Evolutionary conservation across 345 rosid species (phyloP), one percentile per base, ranked within the genome.

Genomic region (Erysimum cheiranthoides): DNA sequence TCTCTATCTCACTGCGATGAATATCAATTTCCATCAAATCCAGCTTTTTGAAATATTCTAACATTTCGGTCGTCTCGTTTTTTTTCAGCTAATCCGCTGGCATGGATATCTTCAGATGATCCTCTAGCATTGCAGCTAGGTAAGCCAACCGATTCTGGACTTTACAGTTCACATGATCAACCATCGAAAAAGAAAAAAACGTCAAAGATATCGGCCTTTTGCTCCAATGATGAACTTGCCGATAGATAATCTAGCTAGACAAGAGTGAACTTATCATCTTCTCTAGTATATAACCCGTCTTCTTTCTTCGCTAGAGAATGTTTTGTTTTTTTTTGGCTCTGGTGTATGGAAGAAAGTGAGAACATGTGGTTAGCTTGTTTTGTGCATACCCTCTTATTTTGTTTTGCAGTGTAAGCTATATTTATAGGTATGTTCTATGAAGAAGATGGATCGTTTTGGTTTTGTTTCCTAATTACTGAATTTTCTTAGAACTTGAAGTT

Each of bases 61-160:
- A 63, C 73, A 64, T 71, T 39, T 77, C 9, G 4, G 32, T 71
- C 5, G 10, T 71, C 10, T 75, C 32, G 65, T 57, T 77, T 68
- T 45, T 9, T 27, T 66, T 70, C 84, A 87, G 88, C 81, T 70
- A 78, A 61, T 43, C 90, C 89, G 40, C 53, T 87, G 36, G 38
- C 84, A 59, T 84, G 83, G 87, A 80, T 66, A 30, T 38, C 77
- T 61, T 77, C 86, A 47, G 84, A 83, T 66, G 79, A 49, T 58
- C 60, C n/a, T 66, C 46, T 75, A 70, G 60, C 77, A 3, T 63
- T 73, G 75, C 80, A 73, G 82, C 84, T 77, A 16, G 81, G 85
- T 54, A 46, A 30, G 34, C 80, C 81, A 42, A 63, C 66, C 0
- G 62, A 58, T 16, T n/a, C 30, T 18, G 62, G 61, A 36, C 56